Evolutionary conservation across 768 basidiomycete genomes (phyloP), one percentile per base, ranked within the genome.

Genomic region (Lentinula boryana): DNA sequence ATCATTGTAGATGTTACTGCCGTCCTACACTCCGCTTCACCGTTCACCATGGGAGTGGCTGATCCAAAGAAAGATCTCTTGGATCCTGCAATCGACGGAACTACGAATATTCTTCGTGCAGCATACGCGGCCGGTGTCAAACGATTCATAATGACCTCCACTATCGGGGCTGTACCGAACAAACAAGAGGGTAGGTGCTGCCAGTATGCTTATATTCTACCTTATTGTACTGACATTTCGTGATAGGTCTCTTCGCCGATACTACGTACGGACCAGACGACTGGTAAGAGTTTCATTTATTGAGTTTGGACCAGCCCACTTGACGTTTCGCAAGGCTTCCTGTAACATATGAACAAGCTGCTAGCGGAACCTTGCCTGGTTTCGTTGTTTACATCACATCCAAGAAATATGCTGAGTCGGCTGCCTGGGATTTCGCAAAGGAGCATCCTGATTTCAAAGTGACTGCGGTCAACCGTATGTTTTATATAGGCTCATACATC

Each of bases 321-420:
- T 18, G 5, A 9, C 18, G 7, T 2, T 49, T 16, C 5, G 5
- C 60, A 27, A 67, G 67, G 69, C 67, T 61, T 57, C 58, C 62
- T 5, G 31, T 59, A 9, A 66, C 64, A 15, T 38, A 52, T 16
- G 65, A 69, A 55, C 62, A 68, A 33, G 67, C 65, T 1, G 36
- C 68, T 21, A 50, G 18, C 3, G 65, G 62, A 0, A 52, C 56
- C 13, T 54, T 55, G n/a, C 31, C 62, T 12, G 33, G 59, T 7
- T 50, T 55, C 5, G 38, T 65, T 32, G 33, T 57, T n/a, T 75
- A 75, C 56, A 38, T 58, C 6, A 64, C 65, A 21, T 62, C 69
- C 18, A 75, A 75, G 55, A 64, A 58, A 4, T 55, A 70, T 7
- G 68, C 71, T 0, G 72, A 74, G 62, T 51, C 54, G 41, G 64